Conservation (phyloP, 805 yeast species). For the Candida michaelii region DNA sequence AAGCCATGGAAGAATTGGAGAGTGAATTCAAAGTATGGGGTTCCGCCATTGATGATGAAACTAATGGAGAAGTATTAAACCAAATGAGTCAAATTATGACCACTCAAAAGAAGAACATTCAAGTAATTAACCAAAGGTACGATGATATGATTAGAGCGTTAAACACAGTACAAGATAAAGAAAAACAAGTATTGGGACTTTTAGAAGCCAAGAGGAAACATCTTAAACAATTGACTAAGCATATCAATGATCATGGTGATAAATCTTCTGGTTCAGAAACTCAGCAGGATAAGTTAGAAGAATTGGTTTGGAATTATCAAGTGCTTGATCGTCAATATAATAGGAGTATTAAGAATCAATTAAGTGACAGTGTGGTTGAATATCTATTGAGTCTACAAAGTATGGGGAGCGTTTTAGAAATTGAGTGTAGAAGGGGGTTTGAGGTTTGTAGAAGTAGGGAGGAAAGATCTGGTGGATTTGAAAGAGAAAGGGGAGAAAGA, state of each 20-base stretch:
- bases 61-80: constrained; percentile 5
- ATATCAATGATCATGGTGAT: constrained; percentile 9
- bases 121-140: not conserved
- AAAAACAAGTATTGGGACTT: constrained; percentile 6
- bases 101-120: constrained; percentile 1
- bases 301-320: constrained; percentile 48
- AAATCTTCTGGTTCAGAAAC: constrained; percentile 10
- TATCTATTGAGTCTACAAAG: constrained; percentile 36
- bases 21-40: constrained; percentile 11
- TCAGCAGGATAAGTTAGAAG: constrained; percentile 48
- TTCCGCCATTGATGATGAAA: constrained; percentile 3
- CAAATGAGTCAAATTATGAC: constrained; percentile 9
- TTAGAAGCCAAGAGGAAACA: not conserved
- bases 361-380: constrained; percentile 47
- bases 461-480: no score
- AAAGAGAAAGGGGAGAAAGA: no score
- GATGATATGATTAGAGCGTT: constrained; percentile 12
- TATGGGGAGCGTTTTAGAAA: constrained; percentile 13
- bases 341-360: constrained; percentile 44
- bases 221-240: not conserved
- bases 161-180: constrained; percentile 12
- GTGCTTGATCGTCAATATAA: constrained; percentile 53
- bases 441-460: no score
- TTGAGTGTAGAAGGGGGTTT: constrained; percentile 6
- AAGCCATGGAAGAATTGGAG: constrained; percentile 1